Evolutionary conservation across 345 rosid species (phyloP).

Genomic region (Punica granatum): DNA sequence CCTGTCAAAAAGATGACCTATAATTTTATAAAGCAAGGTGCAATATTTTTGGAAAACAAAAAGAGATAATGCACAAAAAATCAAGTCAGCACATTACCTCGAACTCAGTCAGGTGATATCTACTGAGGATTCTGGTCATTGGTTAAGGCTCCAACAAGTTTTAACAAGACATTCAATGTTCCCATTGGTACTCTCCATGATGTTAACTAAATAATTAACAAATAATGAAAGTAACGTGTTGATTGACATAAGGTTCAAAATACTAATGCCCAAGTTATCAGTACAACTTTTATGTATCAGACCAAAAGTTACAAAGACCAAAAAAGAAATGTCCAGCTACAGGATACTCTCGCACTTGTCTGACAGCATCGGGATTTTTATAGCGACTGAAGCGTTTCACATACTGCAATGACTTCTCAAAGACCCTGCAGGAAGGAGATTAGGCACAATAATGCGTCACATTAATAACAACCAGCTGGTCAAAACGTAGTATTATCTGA

Average conservation of each 20-base stretch:
- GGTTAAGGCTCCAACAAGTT: constrained; percentile 36
- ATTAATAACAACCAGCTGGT: background rate
- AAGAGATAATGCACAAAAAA: background rate
- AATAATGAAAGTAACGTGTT: background rate
- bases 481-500: background rate
- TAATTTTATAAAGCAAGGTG: background rate
- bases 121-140: constrained; percentile 63
- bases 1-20: background rate
- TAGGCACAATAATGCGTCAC: background rate
- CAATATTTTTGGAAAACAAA: background rate
- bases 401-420: constrained; percentile 97
- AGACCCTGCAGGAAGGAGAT: constrained; percentile 50
- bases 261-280: background rate
- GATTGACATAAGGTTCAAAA: background rate
- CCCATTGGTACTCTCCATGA: background rate
- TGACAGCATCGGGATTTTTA: constrained; percentile 94
- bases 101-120: constrained; percentile 83
- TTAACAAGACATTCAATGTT: background rate
- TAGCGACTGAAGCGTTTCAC: constrained; percentile 98
- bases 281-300: background rate
- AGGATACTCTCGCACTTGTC: constrained; percentile 99
- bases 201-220: background rate
- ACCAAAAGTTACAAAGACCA: background rate
- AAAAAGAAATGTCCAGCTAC: background rate
- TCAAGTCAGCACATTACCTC: constrained; percentile 45